Base-by-base conservation (phyloP, 2,329 filamentous ascomycete species). In the Bipolaris gigantea region DNA sequence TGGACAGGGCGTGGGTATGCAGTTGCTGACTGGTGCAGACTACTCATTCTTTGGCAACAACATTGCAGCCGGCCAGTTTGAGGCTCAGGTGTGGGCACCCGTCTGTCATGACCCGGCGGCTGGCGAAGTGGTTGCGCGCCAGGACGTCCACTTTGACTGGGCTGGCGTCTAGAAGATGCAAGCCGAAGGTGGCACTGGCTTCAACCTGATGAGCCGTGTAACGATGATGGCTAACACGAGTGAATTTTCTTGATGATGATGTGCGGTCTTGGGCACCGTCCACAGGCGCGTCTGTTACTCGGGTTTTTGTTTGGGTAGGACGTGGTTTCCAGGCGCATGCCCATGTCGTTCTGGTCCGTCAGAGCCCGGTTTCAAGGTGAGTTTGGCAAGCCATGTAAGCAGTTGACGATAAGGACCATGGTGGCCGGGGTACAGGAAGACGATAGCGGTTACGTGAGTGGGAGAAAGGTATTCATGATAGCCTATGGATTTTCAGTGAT, bases 31-130 rank as follows among this genome's bases (percentile, higher is more conserved):
- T 7, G 1, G 5, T 2, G 11, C 39, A 73, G 71, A 71, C 61
- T 73, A 73, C 55, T 64, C 68, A 21, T 63, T 48, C 42, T 60
- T 55, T 36, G 71, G 71, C 58, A 73, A 73, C 62, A 70, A 72
- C 35, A 55, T 73, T 52, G 64, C 63, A 27, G 46, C 50, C 8
- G 67, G 65, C 32, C 60, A 67, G 46, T 73, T 71, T 55, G 47
- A 60, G 50, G 48, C 61, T 44, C 68, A 73, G 40, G 70, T 73
- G 25, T 73, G 66, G 66, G 63, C 59, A 2, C 69, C 66, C 0
- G 60, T 71, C 25, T 73, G 71, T 53, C 36, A 53, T 7, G 62
- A 70, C 19, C 71, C 70, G 13, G 45, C 53, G 11, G 43, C 45
- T 41, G 47, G 25, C 9, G 61, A 67, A 40, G 61, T 55, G 5